Conservation (phyloP, 371 early-diverging fungal species). For the Batrachochytrium dendrobatidis region DNA sequence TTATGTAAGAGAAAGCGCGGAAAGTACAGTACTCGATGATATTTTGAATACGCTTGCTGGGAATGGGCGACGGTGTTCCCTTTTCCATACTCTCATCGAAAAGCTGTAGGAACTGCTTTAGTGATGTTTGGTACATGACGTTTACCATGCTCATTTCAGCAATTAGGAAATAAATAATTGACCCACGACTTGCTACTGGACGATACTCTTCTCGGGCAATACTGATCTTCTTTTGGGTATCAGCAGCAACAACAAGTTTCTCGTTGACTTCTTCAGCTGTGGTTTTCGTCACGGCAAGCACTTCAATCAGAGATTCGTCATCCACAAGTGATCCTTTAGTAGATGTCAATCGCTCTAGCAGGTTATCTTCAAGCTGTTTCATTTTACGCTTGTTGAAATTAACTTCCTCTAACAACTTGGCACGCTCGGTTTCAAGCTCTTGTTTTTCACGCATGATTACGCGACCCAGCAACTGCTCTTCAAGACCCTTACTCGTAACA, state of each 20-base stretch:
- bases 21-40: conserved; percentile 58
- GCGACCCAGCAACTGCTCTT: conserved; percentile 56
- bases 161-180: conserved; percentile 55
- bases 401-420: conserved; percentile 53
- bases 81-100: conserved; percentile 59
- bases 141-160: conserved; percentile 57
- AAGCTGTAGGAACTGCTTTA: conserved; percentile 53
- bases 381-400: conserved; percentile 54
- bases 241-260: conserved; percentile 52
- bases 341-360: conserved; percentile 49
- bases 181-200: conserved; percentile 50
- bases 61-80: conserved; percentile 47
- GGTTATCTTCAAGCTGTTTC: conserved; percentile 59
- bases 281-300: conserved; percentile 50
- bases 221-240: conserved; percentile 56
- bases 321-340: conserved; percentile 56
- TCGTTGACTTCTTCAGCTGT: conserved; percentile 58
- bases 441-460: conserved; percentile 58
- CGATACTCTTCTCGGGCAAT: conserved; percentile 55
- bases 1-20: conserved; percentile 45
- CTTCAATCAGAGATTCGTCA: conserved; percentile 56
- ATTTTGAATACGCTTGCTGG: conserved; percentile 53
- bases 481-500: conserved; percentile 50
- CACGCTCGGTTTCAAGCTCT: conserved; percentile 53
- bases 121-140: conserved; percentile 53